Evolutionary conservation across 441 rosid species (phyloP).

Genomic region (Rhodomyrtus psidioides): DNA sequence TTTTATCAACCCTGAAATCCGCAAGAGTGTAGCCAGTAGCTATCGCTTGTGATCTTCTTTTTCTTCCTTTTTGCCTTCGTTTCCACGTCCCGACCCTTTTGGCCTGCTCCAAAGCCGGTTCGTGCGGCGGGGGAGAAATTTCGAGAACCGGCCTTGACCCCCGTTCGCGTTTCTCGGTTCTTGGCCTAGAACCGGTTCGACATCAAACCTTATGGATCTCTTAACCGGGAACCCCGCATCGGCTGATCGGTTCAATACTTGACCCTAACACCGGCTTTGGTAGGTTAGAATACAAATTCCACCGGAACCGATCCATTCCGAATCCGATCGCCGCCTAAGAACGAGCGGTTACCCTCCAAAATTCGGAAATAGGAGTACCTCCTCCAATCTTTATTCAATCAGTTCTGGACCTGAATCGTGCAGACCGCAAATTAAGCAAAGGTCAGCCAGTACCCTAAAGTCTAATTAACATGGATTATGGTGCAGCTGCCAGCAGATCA

Average conservation of each 20-base stretch:
- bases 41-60: neutral
- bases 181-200: neutral
- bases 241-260: fast-evolving
- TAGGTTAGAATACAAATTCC: fast-evolving
- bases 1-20: neutral
- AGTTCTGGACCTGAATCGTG: neutral
- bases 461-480: neutral
- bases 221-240: fast-evolving
- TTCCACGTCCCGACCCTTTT: no score
- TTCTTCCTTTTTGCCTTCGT: no score
- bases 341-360: fast-evolving
- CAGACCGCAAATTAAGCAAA: neutral
- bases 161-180: fast-evolving
- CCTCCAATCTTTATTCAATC: neutral
- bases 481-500: neutral
- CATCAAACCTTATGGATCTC: neutral
- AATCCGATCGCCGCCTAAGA: fast-evolving
- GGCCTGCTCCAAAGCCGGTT: no score
- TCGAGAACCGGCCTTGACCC: neutral
- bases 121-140: neutral
- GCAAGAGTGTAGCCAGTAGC: neutral
- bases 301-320: no score
- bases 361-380: neutral
- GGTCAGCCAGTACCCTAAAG: neutral
- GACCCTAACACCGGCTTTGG: fast-evolving